These are phyloP conservation scores for Quercus cerris DNA, from an alignment of 306 rosid genomes.

Conservation along the genomic window DNA sequence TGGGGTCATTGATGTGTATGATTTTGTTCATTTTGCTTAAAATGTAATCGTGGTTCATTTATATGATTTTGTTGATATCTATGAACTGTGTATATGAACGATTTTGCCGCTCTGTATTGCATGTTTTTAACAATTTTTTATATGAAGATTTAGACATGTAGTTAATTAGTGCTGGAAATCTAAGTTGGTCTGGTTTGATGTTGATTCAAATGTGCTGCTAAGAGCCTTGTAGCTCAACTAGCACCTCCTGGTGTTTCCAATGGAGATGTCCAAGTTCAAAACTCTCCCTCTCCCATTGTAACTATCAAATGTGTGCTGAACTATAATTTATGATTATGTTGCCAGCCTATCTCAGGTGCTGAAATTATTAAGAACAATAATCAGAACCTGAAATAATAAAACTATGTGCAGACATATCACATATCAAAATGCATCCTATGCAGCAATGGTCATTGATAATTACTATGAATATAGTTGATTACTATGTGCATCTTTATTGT, in stretches of 20 bases:
- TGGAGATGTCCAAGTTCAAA: no score
- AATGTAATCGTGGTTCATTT: background rate
- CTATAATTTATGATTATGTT: background rate
- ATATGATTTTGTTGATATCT: background rate
- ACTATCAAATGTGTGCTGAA: background rate
- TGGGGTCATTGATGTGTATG: no score
- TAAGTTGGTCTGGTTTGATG: background rate
- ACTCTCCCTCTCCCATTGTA: no score
- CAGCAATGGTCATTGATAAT: background rate
- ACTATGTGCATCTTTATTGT: background rate
- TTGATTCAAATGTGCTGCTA: background rate
- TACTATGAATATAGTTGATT: no score
- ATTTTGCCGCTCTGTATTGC: background rate
- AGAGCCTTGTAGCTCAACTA: no score
- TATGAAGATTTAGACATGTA: background rate
- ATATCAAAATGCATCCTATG: background rate
- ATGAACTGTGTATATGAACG: background rate
- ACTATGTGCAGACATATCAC: background rate
- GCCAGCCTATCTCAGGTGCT: background rate
- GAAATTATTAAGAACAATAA: background rate
- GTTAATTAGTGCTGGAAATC: background rate
- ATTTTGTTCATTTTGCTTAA: background rate
- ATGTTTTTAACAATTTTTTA: background rate
- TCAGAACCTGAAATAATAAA: background rate
- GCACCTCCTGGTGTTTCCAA: no score